Base-by-base conservation (phyloP, 129 eudicot genomes). In the Smallanthus sonchifolius region DNA sequence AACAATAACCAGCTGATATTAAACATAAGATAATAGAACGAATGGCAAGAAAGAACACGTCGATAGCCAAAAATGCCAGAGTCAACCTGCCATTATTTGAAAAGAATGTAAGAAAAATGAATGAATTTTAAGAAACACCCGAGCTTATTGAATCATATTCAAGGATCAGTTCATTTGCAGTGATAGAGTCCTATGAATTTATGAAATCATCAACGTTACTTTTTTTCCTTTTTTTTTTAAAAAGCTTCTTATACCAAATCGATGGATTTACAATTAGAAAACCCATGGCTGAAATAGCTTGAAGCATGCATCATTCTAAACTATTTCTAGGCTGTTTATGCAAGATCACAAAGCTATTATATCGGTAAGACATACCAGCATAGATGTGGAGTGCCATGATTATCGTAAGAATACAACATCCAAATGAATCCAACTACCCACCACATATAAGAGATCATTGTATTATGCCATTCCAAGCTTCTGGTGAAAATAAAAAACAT, bases 341-440 rank as follows among this genome's bases (percentile, higher is more conserved):
- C 62, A 67, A 56, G 36, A 5, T 28, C 15, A 57, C 35, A 57
- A 57, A 30, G 7, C 38, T 10, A 57, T 4, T 34, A 56, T 10
- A 71, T 34, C 3, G 70, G 38, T 48, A 35, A 39, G 70, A 66
- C 91, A 67, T 87, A 92, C 97, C 97, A 89, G 81, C 82, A 92
- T 65, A 92, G 81, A 16, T 80, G 84, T 70, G 91, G 94, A 72
- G 96, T 89, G 78, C 69, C 76, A 49, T 73, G 81, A 67, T 52
- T 10, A 61, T 82, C 80, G 75, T 89, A 83, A 66, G 84, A 88
- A 24, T 85, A 75, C 69, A 92, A 49, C 13, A 92, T 86, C 89
- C 86, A 89, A 72, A 73, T 75, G 79, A 92, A 83, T 81, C 91
- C 96, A 75, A 89, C 83, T 64, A 83, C 80, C 85, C 91, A 92